Conservation (phyloP, 192 early-diverging fungal genomes). For the Haplosporangium gracile region DNA sequence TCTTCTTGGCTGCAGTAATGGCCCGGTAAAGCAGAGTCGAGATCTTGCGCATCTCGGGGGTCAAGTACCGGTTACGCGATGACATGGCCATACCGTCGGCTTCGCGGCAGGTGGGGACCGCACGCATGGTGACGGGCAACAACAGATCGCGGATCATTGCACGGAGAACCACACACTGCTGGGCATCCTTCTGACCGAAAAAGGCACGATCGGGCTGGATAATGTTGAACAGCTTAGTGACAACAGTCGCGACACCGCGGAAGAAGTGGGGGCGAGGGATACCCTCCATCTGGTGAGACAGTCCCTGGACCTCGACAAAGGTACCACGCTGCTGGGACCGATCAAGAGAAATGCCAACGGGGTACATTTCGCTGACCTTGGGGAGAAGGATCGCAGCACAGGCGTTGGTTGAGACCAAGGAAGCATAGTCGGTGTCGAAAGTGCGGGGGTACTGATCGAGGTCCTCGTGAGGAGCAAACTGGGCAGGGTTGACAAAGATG, state of each 20-base stretch:
- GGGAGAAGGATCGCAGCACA: constrained; percentile 74
- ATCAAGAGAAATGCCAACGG: constrained; percentile 88
- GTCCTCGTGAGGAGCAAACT: constrained; percentile 97
- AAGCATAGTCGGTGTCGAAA: constrained; percentile 78
- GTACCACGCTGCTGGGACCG: constrained; percentile 84
- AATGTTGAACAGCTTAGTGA: constrained; percentile 93
- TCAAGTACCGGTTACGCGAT: constrained; percentile 90
- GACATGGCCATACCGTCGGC: constrained; percentile 91
- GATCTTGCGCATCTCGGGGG: constrained; percentile 71
- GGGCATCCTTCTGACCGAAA: constrained; percentile 98
- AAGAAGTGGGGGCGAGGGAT: constrained; percentile 94
- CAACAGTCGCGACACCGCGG: constrained; percentile 96
- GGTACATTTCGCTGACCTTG: constrained; percentile 92
- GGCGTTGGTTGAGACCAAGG: constrained; percentile 66
- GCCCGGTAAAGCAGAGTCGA: constrained; percentile 84
- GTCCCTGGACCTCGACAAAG: constrained; percentile 93
- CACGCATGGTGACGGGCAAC: constrained; percentile 79
- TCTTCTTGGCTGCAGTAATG: constrained; percentile 63
- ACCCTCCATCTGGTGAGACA: constrained; percentile 95
- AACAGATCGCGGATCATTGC: constrained; percentile 89
- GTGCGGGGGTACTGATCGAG: constrained; percentile 92
- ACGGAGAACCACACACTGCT: constrained; percentile 89
- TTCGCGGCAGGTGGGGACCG: constrained; percentile 84
- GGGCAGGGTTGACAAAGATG: constrained; percentile 99
- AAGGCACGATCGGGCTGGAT: constrained; percentile 84